Evolutionary conservation across 1,284 basidiomycete species (phyloP).

Genomic region (Pseudozyma tsukubaensis): DNA sequence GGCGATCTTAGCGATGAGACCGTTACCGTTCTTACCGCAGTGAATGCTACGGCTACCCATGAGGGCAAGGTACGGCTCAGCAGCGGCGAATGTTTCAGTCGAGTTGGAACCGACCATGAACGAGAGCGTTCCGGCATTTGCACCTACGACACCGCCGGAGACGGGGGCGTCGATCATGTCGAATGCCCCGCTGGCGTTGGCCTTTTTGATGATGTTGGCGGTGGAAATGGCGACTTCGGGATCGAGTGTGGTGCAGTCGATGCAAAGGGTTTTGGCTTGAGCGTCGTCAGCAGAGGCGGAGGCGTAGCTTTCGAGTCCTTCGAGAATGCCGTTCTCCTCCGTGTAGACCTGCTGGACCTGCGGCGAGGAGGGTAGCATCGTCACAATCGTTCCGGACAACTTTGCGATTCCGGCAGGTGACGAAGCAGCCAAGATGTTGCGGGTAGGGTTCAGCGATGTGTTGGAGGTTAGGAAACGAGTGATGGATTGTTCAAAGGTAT

Average conservation of each 20-base stretch:
- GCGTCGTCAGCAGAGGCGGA: conserved; percentile 11
- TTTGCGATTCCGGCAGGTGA: conserved; percentile 69
- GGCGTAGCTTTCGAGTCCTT: conserved; percentile 38
- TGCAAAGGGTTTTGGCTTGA: conserved; percentile 74
- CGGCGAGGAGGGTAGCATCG: conserved; percentile 87
- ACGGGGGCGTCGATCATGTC: conserved; percentile 89
- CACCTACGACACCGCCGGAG: conserved; percentile 88
- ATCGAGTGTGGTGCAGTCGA: conserved; percentile 89
- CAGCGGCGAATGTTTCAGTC: conserved; percentile 73
- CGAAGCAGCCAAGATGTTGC: conserved; percentile 63
- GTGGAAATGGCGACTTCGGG: conserved; percentile 79
- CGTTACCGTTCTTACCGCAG: conserved; percentile 83
- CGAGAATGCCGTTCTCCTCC: conserved; percentile 70
- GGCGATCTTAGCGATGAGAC: conserved; percentile 63
- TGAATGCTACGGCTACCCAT: conserved; percentile 87
- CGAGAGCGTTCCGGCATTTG: conserved; percentile 79
- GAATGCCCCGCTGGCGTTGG: conserved; percentile 65
- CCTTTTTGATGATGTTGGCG: conserved; percentile 73
- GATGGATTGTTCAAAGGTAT: conserved; percentile 56
- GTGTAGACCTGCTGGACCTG: conserved; percentile 81
- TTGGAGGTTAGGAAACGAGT: conserved; percentile 61
- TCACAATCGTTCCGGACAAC: conserved; percentile 78
- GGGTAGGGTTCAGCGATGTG: conserved; percentile 54
- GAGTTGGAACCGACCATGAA: conserved; percentile 86
- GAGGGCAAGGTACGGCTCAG: conserved; percentile 72